Evolutionary conservation across 768 basidiomycete genomes (phyloP), one percentile per base, ranked within the genome.

Genomic region (Hericium erinaceus): DNA sequence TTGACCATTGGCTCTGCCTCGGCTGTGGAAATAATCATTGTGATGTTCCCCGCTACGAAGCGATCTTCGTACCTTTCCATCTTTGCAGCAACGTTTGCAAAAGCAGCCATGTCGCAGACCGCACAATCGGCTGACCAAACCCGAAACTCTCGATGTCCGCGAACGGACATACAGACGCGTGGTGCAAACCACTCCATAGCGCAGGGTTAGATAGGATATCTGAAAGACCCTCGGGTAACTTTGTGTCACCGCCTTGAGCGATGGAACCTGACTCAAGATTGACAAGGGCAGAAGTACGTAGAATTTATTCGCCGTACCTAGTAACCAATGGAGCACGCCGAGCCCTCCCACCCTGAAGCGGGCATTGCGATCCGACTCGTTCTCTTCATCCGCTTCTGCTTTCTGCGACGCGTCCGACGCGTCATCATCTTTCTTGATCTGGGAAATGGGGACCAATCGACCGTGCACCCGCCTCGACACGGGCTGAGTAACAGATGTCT

Each of bases 321-420:
- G 53, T 3, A 86, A 65, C 80, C 83, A 88, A 59, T 74, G 74
- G 11, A 88, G 61, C 7, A 80, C 80, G 12, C 87, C 87, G 16
- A 92, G 73, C 3, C 81, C 86, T 33, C 82, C 80, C 12, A 87
- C 77, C 18, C 91, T 76, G 52, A 92, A 61, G 53, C 91, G 76
- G 8, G 86, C 89, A 50, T 75, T 78, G 48, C 86, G 72, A 64
- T 93, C 91, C n/a, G 69, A 65, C 54, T 85, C 84, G 48, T 70
- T 79, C 69, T 93, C 91, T 54, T 88, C 86, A 2, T 78, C 75
- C 22, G 80, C 81, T 20, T 87, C 86, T 0, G 69, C 64, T 61
- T 78, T 81, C n/a, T 71, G 64, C 16, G 79, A 70, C 6, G 67
- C 48, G 2, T n/a, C 16, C 7, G 63, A 61, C 51, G 65, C 66